Conservation (phyloP, 768 basidiomycete species). For the Chiua virens region DNA sequence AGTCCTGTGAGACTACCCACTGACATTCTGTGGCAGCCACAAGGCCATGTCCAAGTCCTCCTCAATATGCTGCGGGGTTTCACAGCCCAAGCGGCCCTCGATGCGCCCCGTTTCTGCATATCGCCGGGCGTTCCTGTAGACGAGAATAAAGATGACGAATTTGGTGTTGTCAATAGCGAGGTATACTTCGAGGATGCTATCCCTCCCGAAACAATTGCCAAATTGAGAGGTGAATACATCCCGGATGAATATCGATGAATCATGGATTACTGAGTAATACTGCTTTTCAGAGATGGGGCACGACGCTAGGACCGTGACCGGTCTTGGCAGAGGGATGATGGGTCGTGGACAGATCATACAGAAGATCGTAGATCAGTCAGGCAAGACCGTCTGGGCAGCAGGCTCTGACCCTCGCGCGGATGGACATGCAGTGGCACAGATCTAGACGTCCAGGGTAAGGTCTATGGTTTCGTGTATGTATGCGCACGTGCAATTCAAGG, state of each 20-base stretch:
- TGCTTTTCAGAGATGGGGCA: constrained; percentile 79
- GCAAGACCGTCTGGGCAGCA: constrained; percentile 87
- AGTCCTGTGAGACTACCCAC: background rate
- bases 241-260: background rate
- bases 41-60: constrained; percentile 94
- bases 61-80: constrained; percentile 88
- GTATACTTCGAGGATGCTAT: constrained; percentile 91
- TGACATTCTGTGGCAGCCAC: constrained; percentile 54
- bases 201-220: constrained; percentile 54
- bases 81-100: constrained; percentile 85
- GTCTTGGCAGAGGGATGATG: constrained; percentile 63
- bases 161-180: constrained; percentile 70
- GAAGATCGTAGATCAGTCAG: constrained; percentile 62
- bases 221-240: constrained; percentile 58
- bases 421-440: constrained; percentile 85
- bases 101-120: constrained; percentile 96
- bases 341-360: constrained; percentile 93
- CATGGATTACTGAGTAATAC: constrained; percentile 1
- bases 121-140: constrained; percentile 76
- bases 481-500: background rate
- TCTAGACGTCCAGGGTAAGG: constrained; percentile 39
- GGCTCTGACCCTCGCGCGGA: constrained; percentile 89
- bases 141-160: constrained; percentile 44
- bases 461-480: constrained; percentile 2
- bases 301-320: constrained; percentile 61